A percentile compares a stretch with the other conserved stretches of the same genome.
Evolutionary conservation across 305 asterid species (phyloP).

Genomic region (Striga hermonthica): DNA sequence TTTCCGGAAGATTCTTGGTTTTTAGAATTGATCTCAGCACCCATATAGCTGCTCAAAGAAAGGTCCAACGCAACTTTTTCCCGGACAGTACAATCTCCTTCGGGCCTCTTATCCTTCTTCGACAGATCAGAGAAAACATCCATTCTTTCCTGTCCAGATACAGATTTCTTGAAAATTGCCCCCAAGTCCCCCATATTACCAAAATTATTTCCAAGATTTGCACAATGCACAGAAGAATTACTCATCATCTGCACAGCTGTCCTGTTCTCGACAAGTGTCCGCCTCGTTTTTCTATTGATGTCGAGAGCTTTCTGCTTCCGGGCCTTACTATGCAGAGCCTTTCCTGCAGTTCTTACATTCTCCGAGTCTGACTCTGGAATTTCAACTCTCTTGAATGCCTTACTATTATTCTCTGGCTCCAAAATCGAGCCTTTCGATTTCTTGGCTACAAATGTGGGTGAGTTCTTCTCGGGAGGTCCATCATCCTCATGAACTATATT

Average conservation of each 20-base stretch:
- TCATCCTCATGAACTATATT: constrained; percentile 34
- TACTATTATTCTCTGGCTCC: constrained; percentile 25
- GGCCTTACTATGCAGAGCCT: constrained; percentile 32
- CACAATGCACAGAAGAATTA: constrained; percentile 11
- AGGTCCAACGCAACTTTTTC: constrained; percentile 41
- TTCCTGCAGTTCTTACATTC: constrained; percentile 25
- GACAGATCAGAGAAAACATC: constrained; percentile 28
- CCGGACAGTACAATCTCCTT: constrained; percentile 31
- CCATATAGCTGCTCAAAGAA: constrained; percentile 38
- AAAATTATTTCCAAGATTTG: constrained; percentile 10
- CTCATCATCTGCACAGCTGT: constrained; percentile 10
- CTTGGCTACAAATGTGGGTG: constrained; percentile 27
- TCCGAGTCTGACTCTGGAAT: constrained; percentile 36
- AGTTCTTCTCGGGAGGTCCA: constrained; percentile 19
- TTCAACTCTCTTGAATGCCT: constrained; percentile 27
- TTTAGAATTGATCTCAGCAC: constrained; percentile 30
- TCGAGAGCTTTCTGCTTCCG: constrained; percentile 33
- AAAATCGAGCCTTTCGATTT: constrained; percentile 29
- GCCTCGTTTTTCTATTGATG: constrained; percentile 33
- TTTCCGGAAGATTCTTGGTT: constrained; percentile 27
- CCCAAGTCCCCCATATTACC: constrained; percentile 29
- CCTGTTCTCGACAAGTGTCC: constrained; percentile 27
- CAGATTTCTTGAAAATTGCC: constrained; percentile 20
- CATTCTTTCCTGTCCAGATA: constrained; percentile 25
- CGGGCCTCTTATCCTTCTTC: constrained; percentile 36